Evolutionary conservation across 768 basidiomycete genomes (phyloP).

Genomic region (Phlebiopsis flavidoalba): DNA sequence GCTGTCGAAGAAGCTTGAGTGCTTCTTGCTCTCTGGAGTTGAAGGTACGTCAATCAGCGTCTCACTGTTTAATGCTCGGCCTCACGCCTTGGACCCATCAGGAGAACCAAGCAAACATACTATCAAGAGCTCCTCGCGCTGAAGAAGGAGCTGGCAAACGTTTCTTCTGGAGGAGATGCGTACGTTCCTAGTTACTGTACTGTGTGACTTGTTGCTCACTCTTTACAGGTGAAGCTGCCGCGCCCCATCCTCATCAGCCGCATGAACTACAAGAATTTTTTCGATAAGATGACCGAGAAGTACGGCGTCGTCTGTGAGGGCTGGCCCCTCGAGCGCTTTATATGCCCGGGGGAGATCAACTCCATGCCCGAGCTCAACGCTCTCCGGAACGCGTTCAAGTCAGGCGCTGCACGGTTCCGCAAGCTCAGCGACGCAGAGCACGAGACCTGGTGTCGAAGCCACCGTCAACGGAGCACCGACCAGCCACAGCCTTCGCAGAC

Average conservation of each 20-base stretch:
- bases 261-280: neutral
- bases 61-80: neutral
- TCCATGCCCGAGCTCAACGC: constrained; percentile 12
- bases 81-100: no score
- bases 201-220: neutral
- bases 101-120: neutral
- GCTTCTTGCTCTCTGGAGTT: neutral
- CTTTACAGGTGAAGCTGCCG: neutral
- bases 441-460: neutral
- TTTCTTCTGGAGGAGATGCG: neutral
- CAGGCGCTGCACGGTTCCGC: constrained; percentile 14
- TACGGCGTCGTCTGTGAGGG: neutral
- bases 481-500: no score
- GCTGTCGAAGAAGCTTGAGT: neutral
- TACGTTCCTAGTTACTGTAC: neutral
- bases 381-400: constrained; percentile 13
- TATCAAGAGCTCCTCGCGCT: neutral
- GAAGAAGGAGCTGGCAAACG: neutral
- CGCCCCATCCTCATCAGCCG: neutral
- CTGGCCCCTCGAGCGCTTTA: neutral
- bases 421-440: constrained; percentile 8
- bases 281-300: neutral
- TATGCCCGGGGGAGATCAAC: neutral
- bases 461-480: no score
- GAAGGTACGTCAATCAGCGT: neutral